These are phyloP conservation scores for Rhodotorula sp. DNA, from an alignment of 1,284 basidiomycete genomes.

Conservation along the genomic window DNA sequence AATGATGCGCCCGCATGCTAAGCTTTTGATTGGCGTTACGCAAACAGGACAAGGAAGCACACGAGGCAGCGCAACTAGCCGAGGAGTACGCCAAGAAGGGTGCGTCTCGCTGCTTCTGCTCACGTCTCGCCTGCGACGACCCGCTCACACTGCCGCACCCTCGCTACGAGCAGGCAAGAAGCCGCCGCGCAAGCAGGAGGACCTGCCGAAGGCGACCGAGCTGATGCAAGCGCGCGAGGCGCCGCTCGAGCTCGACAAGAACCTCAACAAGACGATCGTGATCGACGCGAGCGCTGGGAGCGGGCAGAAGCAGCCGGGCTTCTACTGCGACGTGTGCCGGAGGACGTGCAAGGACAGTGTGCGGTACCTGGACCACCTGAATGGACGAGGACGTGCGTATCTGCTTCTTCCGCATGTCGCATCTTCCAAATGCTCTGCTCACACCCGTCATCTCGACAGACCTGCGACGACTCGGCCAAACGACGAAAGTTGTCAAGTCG, in stretches of 20 bases:
- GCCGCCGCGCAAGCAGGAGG: slow-evolving; percentile 54
- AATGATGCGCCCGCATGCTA: neutral
- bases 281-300: slow-evolving; percentile 73
- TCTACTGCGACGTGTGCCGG: slow-evolving; percentile 85
- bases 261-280: slow-evolving; percentile 86
- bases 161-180: slow-evolving; percentile 15
- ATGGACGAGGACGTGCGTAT: slow-evolving; percentile 82
- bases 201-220: slow-evolving; percentile 84
- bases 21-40: neutral
- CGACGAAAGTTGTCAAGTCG: slow-evolving; percentile 84
- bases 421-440: slow-evolving; percentile 5
- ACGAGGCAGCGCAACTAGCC: slow-evolving; percentile 40
- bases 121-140: neutral
- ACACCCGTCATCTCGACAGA: slow-evolving; percentile 57
- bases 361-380: slow-evolving; percentile 94
- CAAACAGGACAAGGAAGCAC: slow-evolving; percentile 40
- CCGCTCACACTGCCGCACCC: neutral
- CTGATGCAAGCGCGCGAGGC: slow-evolving; percentile 79
- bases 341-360: slow-evolving; percentile 90
- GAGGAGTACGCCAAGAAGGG: slow-evolving; percentile 42
- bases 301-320: slow-evolving; percentile 84
- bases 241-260: slow-evolving; percentile 83
- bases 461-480: slow-evolving; percentile 87
- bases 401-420: neutral
- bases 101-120: neutral